Evolutionary conservation across 148 eudicot genomes (phyloP), one percentile per base, ranked within the genome.

Genomic region (Hydrangea macrophylla): DNA sequence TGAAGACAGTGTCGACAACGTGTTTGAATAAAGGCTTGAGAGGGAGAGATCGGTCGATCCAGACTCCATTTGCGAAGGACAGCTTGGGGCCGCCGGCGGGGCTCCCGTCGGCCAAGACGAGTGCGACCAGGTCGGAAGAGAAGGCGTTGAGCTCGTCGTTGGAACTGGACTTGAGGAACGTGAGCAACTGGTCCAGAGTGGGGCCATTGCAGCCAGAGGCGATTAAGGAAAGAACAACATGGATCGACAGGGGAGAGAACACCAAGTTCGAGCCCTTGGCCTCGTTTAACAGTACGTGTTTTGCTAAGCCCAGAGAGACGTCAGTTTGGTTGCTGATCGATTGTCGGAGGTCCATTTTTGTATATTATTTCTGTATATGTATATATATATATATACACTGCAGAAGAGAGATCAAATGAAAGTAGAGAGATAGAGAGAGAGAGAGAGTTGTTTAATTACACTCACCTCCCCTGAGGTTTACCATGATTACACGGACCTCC

Each of bases 161-260:
- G 6, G 90, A 78, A 11, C 74, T 76, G 0, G 92, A 73, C 22
- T 79, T 78, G 65, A 94, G 88, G 55, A 85, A 87, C 0, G 78
- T 55, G 23, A 90, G 82, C 0, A 90, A 37, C 73, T 94, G 91
- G 57, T 78, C 85, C 0, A 67, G 92, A 50, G 98, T 85, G 23
- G 79, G 71, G 78, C 86, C 86, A 5, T 65, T 53, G 39, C 95
- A 86, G 3, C 96, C 98, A 60, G 95, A 70, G 2, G 95, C 89
- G 65, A 93, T 80, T 70, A 90, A 8, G 78, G 86, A 73, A 28
- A 94, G 70, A 0, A 87, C 79, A 2, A 85, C 85, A 45, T 88
- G 89, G 70, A 90, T 69, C 8, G 97, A 94, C 0, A 84, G 79
- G 0, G 97, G 98, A 5, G 97, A 94, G 80, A 86, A 82, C 1